Percentiles rank a stretch among this genome's conserved stretches.
phyloP scores from a whole-genome alignment of 768 basidiomycete species.

The Agrocybe chaxingu region DNA sequence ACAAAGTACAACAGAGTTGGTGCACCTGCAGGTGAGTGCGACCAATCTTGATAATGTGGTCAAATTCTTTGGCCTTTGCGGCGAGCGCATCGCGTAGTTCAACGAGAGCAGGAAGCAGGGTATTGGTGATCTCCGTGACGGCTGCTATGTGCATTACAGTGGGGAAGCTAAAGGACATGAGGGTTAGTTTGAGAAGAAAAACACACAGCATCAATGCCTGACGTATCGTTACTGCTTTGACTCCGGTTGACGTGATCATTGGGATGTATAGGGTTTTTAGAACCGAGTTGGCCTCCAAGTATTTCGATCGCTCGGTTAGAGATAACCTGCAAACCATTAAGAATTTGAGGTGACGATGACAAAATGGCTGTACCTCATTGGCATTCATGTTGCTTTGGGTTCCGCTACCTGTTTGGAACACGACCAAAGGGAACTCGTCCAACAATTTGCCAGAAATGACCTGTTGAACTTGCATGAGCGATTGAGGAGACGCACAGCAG shows the following conservation, averaged over 20 bases:
- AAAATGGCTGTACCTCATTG: slow-evolving; percentile 66
- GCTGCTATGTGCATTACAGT: slow-evolving; percentile 99
- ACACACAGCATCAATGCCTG: slow-evolving; percentile 24
- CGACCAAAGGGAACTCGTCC: slow-evolving; percentile 96
- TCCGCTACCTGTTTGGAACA: slow-evolving; percentile 98
- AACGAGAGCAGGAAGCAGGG: slow-evolving; percentile 81
- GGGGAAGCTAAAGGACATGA: slow-evolving; percentile 67
- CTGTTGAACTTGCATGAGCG: slow-evolving; percentile 35
- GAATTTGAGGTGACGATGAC: not conserved
- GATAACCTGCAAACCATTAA: slow-evolving; percentile 63
- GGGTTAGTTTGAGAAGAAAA: not conserved
- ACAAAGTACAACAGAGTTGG: not conserved
- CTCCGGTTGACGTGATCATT: slow-evolving; percentile 99
- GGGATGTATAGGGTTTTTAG: slow-evolving; percentile 96
- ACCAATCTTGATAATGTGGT: slow-evolving; percentile 96
- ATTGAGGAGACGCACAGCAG: not conserved
- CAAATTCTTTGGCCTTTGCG: slow-evolving; percentile 79
- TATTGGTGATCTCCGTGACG: slow-evolving; percentile 78
- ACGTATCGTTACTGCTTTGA: slow-evolving; percentile 99
- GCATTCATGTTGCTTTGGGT: slow-evolving; percentile 99
- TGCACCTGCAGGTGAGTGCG: slow-evolving; percentile 88
- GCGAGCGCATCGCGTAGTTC: slow-evolving; percentile 83
- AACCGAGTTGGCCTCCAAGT: slow-evolving; percentile 91
- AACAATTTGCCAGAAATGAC: slow-evolving; percentile 94
- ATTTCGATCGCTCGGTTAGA: slow-evolving; percentile 98